These are phyloP conservation scores for Cupressus sempervirens DNA, from an alignment of 75 land plant genomes.

Conservation along the genomic window DNA sequence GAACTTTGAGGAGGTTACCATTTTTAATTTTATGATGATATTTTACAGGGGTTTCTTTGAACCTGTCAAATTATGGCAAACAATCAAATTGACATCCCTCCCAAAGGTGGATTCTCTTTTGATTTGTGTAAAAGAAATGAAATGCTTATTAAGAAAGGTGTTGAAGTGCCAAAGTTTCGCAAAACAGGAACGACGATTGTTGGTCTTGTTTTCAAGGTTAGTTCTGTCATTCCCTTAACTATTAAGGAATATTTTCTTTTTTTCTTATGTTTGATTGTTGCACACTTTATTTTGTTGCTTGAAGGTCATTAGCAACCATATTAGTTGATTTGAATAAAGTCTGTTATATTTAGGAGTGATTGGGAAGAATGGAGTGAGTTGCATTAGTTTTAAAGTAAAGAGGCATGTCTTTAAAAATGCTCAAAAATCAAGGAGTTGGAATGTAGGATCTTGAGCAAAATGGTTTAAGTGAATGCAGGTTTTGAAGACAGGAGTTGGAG, in stretches of 20 bases:
- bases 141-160: conserved; percentile 73
- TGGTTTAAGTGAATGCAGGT: not conserved
- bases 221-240: not conserved
- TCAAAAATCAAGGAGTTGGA: not conserved
- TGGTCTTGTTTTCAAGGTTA: conserved; percentile 82
- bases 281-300: too few relatives aligned
- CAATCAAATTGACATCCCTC: conserved; percentile 35
- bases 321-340: not conserved
- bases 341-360: not conserved
- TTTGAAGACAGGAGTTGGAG: not conserved
- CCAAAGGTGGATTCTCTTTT: conserved; percentile 82
- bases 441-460: not conserved
- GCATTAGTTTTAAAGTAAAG: not conserved
- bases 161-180: conserved; percentile 44
- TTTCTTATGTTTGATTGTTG: not conserved
- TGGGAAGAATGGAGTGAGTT: not conserved
- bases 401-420: not conserved
- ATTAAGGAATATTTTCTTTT: not conserved
- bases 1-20: not conserved
- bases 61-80: conserved; percentile 20
- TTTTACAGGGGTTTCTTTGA: not conserved
- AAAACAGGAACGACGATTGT: conserved; percentile 99
- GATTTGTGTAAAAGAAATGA: conserved; percentile 81
- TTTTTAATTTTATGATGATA: not conserved
- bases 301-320: not conserved